A percentile compares a stretch with the other conserved stretches of the same genome.
phyloP scores from a whole-genome alignment of 1,284 basidiomycete species.

The Vanrija sp. region DNA sequence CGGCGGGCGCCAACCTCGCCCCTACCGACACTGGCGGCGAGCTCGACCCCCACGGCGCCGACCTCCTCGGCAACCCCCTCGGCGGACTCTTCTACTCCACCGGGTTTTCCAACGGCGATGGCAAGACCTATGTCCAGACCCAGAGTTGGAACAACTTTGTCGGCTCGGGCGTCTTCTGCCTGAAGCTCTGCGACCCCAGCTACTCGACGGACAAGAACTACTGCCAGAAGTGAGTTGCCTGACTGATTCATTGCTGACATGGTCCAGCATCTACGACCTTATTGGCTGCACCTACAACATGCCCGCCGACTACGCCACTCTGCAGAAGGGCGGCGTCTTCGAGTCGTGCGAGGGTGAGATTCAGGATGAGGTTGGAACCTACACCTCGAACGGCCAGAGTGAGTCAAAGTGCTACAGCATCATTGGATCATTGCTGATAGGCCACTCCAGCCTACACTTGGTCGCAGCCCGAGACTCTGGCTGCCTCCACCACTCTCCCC shows the following conservation, averaged over 20 bases:
- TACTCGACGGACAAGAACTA: slow-evolving; percentile 53
- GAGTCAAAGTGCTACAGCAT: slow-evolving; percentile 31
- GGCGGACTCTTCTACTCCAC: slow-evolving; percentile 15
- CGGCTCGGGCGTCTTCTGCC: slow-evolving; percentile 56
- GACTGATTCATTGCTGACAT: slow-evolving; percentile 50
- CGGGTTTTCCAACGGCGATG: slow-evolving; percentile 12
- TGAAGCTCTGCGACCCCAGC: slow-evolving; percentile 62
- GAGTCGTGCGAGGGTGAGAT: slow-evolving; percentile 62
- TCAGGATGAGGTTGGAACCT: slow-evolving; percentile 59
- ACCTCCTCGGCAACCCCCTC: background rate
- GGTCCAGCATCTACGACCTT: slow-evolving; percentile 54
- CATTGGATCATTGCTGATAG: too few species aligned
- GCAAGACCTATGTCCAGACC: slow-evolving; percentile 20
- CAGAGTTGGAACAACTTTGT: slow-evolving; percentile 53
- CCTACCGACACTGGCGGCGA: background rate
- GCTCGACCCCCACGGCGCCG: slow-evolving; percentile 2
- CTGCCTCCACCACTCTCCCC: slow-evolving; percentile 58
- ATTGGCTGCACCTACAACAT: slow-evolving; percentile 67
- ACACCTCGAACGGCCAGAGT: slow-evolving; percentile 51
- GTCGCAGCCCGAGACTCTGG: slow-evolving; percentile 57
- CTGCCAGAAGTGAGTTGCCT: slow-evolving; percentile 49
- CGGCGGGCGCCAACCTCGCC: background rate
- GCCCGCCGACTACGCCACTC: slow-evolving; percentile 56
- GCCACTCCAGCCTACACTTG: slow-evolving; percentile 55
- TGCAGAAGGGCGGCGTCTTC: slow-evolving; percentile 53